Evolutionary conservation across 805 yeast species (phyloP).

Genomic region (Saccharomycopsis sp.): DNA sequence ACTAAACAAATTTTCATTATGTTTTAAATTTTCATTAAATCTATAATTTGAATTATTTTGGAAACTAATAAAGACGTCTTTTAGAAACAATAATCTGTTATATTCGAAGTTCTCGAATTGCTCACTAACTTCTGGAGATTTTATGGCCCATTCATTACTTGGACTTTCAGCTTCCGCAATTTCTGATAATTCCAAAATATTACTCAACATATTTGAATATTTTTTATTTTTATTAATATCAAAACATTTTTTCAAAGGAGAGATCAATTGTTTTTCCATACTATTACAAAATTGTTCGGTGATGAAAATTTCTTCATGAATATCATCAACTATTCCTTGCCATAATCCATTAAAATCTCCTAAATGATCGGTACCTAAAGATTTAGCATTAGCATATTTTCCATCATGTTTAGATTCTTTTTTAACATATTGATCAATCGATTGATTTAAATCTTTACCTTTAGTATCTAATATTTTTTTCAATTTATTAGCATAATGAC

Average conservation of each 20-base stretch:
- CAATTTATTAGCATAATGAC: slow-evolving; percentile 16
- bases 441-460: slow-evolving; percentile 14
- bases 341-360: slow-evolving; percentile 15
- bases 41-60: slow-evolving; percentile 15
- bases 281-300: slow-evolving; percentile 16
- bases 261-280: slow-evolving; percentile 17
- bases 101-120: slow-evolving; percentile 17
- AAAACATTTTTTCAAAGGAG: slow-evolving; percentile 18
- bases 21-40: slow-evolving; percentile 17
- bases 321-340: slow-evolving; percentile 15
- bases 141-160: slow-evolving; percentile 14
- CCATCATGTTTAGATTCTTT: slow-evolving; percentile 15
- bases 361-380: slow-evolving; percentile 11
- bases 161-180: slow-evolving; percentile 5
- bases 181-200: slow-evolving; percentile 8
- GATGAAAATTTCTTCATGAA: slow-evolving; percentile 14
- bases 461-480: slow-evolving; percentile 16
- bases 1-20: slow-evolving; percentile 17
- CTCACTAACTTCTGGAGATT: slow-evolving; percentile 14
- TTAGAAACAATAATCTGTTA: slow-evolving; percentile 17
- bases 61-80: slow-evolving; percentile 16
- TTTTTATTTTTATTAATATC: slow-evolving; percentile 17
- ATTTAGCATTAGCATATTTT: slow-evolving; percentile 8
- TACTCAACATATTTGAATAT: slow-evolving; percentile 14
- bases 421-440: slow-evolving; percentile 15